A percentile compares a stretch with the other conserved stretches of the same genome.
Evolutionary conservation across 495 filamentous ascomycete genomes (phyloP).

Genomic region (Podospora didyma): DNA sequence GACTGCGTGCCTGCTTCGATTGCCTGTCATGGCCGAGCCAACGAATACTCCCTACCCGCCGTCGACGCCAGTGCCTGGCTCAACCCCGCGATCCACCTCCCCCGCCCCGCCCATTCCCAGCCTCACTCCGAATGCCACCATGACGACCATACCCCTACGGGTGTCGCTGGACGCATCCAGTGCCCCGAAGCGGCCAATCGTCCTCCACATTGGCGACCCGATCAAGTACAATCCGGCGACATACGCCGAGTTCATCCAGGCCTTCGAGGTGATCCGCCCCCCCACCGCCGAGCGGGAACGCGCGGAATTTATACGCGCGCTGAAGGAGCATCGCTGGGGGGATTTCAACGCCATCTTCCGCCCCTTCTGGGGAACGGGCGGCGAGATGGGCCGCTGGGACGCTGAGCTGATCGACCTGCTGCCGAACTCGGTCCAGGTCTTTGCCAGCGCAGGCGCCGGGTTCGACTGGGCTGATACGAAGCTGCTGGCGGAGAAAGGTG

Average conservation of each 20-base stretch:
- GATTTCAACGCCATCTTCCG: conserved; percentile 70
- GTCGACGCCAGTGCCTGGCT: conserved; percentile 39
- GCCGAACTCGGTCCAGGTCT: conserved; percentile 61
- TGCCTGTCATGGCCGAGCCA: conserved; percentile 40
- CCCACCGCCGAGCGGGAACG: conserved; percentile 47
- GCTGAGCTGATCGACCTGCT: conserved; percentile 62
- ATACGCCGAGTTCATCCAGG: conserved; percentile 49
- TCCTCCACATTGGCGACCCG: conserved; percentile 68
- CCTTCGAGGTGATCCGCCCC: conserved; percentile 58
- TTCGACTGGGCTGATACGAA: conserved; percentile 75
- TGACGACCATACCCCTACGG: conserved; percentile 12
- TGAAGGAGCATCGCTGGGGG: conserved; percentile 63
- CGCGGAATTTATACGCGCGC: conserved; percentile 56
- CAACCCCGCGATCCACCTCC: conserved; percentile 40
- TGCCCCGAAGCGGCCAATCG: conserved; percentile 24
- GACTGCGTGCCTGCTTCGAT: too few relatives aligned
- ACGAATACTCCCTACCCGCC: conserved; percentile 44
- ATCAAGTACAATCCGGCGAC: conserved; percentile 61
- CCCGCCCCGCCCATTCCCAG: conserved; percentile 31
- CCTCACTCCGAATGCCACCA: conserved; percentile 19
- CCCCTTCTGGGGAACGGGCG: conserved; percentile 75
- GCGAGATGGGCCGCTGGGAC: conserved; percentile 77
- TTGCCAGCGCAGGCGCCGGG: conserved; percentile 69
- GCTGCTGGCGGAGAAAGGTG: conserved; percentile 63
- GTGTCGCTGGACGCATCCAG: background rate